A percentile compares a stretch with the other conserved stretches of the same genome.
These are phyloP conservation scores for Boletus fagicola DNA, from an alignment of 768 basidiomycete species.

Conservation along the genomic window DNA sequence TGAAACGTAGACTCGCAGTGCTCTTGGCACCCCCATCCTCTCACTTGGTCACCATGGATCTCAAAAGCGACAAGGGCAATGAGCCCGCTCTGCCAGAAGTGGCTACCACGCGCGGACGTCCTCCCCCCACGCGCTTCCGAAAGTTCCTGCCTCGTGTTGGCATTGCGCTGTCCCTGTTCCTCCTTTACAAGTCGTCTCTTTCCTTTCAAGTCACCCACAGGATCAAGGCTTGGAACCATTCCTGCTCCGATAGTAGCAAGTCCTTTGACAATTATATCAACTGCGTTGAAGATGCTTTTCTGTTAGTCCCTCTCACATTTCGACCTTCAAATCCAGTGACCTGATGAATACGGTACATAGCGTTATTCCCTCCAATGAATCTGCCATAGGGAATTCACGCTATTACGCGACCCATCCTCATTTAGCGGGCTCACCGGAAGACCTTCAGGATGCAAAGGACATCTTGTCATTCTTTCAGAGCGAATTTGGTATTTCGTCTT, in stretches of 20 bases:
- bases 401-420: conserved; percentile 68
- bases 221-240: conserved; percentile 10
- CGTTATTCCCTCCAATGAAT: conserved; percentile 54
- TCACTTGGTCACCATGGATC: conserved; percentile 13
- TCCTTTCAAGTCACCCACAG: neutral
- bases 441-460: conserved; percentile 60
- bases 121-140: conserved; percentile 1
- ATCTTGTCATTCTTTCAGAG: conserved; percentile 68
- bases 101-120: neutral
- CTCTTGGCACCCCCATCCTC: neutral
- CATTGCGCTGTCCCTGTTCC: conserved; percentile 4
- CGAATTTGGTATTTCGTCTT: conserved; percentile 52
- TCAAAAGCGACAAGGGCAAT: conserved; percentile 13
- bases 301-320: conserved; percentile 29
- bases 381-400: conserved; percentile 56
- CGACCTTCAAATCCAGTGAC: neutral
- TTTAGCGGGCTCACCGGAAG: conserved; percentile 62
- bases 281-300: conserved; percentile 32
- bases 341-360: conserved; percentile 30
- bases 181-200: conserved; percentile 10
- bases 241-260: neutral
- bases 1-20: too few species aligned
- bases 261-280: conserved; percentile 16
- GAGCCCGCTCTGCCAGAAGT: conserved; percentile 12
- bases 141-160: conserved; percentile 6